Evolutionary conservation across 2,329 filamentous ascomycete species (phyloP).

Genomic region (Trichoderma simmonsii): DNA sequence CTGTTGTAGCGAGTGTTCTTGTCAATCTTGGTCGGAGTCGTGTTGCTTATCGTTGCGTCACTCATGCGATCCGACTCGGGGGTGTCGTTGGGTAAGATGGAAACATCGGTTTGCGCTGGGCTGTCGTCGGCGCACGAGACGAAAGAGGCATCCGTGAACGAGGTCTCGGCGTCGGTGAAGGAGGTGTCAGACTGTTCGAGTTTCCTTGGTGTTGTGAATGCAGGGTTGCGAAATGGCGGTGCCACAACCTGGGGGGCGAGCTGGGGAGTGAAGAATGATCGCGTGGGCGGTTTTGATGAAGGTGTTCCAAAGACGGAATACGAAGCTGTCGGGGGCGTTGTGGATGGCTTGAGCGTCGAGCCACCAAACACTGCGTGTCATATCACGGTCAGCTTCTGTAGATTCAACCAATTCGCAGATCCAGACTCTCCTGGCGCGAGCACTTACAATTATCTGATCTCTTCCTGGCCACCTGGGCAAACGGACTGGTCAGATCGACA

Average conservation of each 20-base stretch:
- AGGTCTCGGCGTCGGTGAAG: slow-evolving; percentile 42
- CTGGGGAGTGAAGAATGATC: slow-evolving; percentile 47
- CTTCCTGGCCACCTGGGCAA: slow-evolving; percentile 50
- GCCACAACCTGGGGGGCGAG: slow-evolving; percentile 42
- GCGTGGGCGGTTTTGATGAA: slow-evolving; percentile 42
- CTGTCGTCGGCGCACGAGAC: slow-evolving; percentile 58
- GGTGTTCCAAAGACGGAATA: slow-evolving; percentile 38
- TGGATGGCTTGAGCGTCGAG: slow-evolving; percentile 37
- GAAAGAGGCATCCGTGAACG: neutral
- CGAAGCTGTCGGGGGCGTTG: slow-evolving; percentile 31
- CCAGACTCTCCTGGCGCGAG: neutral
- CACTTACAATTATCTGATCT: slow-evolving; percentile 42
- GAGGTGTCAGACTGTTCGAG: slow-evolving; percentile 58
- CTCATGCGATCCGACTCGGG: slow-evolving; percentile 49
- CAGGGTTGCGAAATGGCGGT: slow-evolving; percentile 59
- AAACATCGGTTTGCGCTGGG: slow-evolving; percentile 56
- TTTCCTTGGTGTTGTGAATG: slow-evolving; percentile 62
- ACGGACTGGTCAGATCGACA: slow-evolving; percentile 60
- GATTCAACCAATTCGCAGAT: neutral
- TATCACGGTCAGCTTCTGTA: neutral
- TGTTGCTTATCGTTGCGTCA: slow-evolving; percentile 41
- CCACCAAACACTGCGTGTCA: slow-evolving; percentile 33
- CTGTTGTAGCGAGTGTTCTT: slow-evolving; percentile 47
- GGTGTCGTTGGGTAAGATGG: slow-evolving; percentile 50
- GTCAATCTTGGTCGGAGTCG: slow-evolving; percentile 47